phyloP scores from a whole-genome alignment of 129 eudicot species.

The Helianthus tuberosus region DNA sequence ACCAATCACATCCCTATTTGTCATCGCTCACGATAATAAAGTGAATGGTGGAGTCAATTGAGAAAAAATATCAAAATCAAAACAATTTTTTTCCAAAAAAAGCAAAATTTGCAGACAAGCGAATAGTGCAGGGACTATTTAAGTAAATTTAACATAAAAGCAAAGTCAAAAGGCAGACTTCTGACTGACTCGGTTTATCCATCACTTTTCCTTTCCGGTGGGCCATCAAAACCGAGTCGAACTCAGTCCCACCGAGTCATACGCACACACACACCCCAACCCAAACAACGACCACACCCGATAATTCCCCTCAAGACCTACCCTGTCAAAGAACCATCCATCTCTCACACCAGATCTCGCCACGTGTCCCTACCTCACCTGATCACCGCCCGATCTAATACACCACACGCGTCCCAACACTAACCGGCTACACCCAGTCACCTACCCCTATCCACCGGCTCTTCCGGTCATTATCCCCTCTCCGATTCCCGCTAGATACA shows the following conservation, averaged over 20 bases:
- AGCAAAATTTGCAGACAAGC: conserved; percentile 2
- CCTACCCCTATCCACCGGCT: conserved; percentile 30
- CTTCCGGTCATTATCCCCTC: conserved; percentile 31
- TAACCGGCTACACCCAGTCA: conserved; percentile 35
- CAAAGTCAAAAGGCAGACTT: conserved; percentile 37
- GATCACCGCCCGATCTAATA: conserved; percentile 38
- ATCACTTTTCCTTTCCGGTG: conserved; percentile 34
- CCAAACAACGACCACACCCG: conserved; percentile 23
- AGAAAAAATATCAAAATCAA: neutral
- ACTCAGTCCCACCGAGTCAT: conserved; percentile 41
- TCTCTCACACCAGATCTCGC: conserved; percentile 6
- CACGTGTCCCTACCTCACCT: conserved; percentile 35
- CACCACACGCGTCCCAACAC: conserved; percentile 38
- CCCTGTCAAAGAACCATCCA: conserved; percentile 40
- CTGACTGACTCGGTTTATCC: conserved; percentile 36
- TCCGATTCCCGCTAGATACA: conserved; percentile 46
- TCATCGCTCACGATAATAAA: no score
- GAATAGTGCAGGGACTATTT: neutral
- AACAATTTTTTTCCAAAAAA: neutral
- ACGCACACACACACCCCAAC: neutral
- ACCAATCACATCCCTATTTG: no score
- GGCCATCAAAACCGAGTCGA: conserved; percentile 34
- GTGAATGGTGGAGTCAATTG: neutral
- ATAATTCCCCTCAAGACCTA: conserved; percentile 37
- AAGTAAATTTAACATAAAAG: conserved; percentile 13